Percentiles rank a stretch among this genome's conserved stretches.
Conservation (phyloP, 176 grass and related monocot species). For the Triticum dicoccoides region DNA sequence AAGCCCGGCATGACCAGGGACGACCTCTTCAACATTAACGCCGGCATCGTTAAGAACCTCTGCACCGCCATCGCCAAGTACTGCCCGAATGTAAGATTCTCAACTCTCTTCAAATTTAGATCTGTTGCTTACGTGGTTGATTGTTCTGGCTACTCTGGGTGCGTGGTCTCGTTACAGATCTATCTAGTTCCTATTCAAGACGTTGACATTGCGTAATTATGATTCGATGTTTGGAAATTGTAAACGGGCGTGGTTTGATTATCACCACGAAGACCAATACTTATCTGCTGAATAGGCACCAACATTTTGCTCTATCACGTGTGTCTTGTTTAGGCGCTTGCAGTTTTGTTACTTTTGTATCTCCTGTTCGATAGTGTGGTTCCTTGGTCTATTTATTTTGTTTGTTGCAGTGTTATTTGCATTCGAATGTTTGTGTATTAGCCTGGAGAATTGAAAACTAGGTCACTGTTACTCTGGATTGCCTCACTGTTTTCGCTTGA, state of each 20-base stretch:
- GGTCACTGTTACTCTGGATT: not conserved
- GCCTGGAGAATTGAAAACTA: not conserved
- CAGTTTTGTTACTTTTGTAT: not conserved
- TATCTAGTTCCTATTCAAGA: constrained; percentile 10
- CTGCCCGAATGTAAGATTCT: constrained; percentile 46
- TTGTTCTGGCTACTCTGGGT: not conserved
- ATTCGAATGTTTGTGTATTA: not conserved
- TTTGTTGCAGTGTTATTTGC: not conserved
- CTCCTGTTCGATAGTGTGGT: not conserved
- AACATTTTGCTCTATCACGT: not conserved
- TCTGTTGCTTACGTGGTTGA: not conserved
- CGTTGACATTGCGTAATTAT: not conserved
- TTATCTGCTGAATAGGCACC: not conserved
- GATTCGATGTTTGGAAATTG: not conserved
- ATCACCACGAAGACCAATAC: not conserved
- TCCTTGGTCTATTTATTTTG: not conserved
- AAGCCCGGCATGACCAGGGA: constrained; percentile 59
- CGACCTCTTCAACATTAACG: constrained; percentile 61
- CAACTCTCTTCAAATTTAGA: not conserved
- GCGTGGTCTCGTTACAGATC: not conserved
- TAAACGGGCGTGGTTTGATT: not conserved
- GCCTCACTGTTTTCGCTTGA: not conserved
- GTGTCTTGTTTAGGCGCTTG: not conserved
- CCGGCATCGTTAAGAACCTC: constrained; percentile 56
- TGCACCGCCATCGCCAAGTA: constrained; percentile 54